A percentile compares a stretch with the other conserved stretches of the same genome.
These are phyloP conservation scores for Globisporangium paroecandrum DNA, from an alignment of 352 stramenopile species.

Conservation along the genomic window DNA sequence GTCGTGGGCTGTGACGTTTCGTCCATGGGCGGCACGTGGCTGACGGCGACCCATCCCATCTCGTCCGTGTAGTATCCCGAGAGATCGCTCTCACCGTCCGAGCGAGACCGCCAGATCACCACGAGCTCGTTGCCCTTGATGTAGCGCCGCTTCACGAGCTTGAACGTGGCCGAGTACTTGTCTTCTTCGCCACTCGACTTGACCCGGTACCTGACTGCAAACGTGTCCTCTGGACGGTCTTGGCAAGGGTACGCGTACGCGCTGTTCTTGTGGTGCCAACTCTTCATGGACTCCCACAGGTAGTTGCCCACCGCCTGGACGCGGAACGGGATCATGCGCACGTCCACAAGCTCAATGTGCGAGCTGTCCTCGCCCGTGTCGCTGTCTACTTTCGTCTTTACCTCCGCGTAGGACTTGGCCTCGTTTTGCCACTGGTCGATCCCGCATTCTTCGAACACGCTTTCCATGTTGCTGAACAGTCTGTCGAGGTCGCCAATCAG, in stretches of 20 bases:
- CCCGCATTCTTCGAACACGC: slow-evolving; percentile 8
- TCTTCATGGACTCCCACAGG: slow-evolving; percentile 20
- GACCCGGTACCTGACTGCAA: slow-evolving; percentile 17
- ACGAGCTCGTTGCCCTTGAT: slow-evolving; percentile 13
- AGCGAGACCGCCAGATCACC: slow-evolving; percentile 18
- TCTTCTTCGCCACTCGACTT: background rate
- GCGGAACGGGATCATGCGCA: slow-evolving; percentile 18
- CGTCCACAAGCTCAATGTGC: slow-evolving; percentile 16
- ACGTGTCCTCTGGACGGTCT: slow-evolving; percentile 15
- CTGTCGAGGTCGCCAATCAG: slow-evolving; percentile 12
- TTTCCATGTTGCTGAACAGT: slow-evolving; percentile 7
- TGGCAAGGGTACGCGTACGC: slow-evolving; percentile 8
- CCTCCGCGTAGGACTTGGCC: slow-evolving; percentile 11
- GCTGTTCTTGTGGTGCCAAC: slow-evolving; percentile 12
- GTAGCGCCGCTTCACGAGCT: slow-evolving; percentile 20
- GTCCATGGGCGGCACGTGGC: slow-evolving; percentile 5
- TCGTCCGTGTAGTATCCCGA: slow-evolving; percentile 12
- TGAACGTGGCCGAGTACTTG: slow-evolving; percentile 14
- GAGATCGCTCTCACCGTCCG: slow-evolving; percentile 12
- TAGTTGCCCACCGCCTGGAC: slow-evolving; percentile 12
- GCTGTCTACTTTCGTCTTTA: background rate
- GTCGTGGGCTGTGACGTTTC: slow-evolving; percentile 2
- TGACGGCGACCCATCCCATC: slow-evolving; percentile 15
- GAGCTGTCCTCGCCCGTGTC: slow-evolving; percentile 4
- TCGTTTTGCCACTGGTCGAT: slow-evolving; percentile 9